These are phyloP conservation scores for Saccharomyces hybrid DNA, from an alignment of 1,139 yeast species.

Conservation along the genomic window DNA sequence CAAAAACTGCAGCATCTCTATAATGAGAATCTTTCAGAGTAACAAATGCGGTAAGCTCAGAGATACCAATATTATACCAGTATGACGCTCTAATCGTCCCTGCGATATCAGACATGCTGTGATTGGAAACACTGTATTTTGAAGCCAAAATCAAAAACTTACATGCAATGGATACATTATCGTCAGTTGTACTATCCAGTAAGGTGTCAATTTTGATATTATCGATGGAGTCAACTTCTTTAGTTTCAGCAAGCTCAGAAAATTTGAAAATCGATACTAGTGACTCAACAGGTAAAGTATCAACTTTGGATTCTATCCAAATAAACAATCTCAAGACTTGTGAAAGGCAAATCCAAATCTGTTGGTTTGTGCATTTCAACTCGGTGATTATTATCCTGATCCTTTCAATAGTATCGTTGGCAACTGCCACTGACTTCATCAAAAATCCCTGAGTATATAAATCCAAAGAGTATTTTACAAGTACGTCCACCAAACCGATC, in stretches of 20 bases:
- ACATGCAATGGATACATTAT: conserved; percentile 23
- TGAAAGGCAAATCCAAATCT: conserved; percentile 47
- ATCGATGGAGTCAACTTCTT: conserved; percentile 22
- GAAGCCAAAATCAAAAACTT: conserved; percentile 26
- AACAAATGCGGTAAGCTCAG: conserved; percentile 46
- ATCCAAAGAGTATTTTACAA: conserved; percentile 46
- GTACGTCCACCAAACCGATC: conserved; percentile 50
- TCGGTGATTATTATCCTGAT: conserved; percentile 16
- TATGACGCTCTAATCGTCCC: conserved; percentile 52
- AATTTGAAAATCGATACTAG: conserved; percentile 34
- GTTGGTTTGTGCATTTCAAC: conserved; percentile 36
- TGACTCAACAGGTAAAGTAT: conserved; percentile 39
- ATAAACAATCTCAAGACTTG: conserved; percentile 42
- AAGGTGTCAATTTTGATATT: conserved; percentile 41
- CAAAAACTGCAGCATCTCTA: conserved; percentile 46
- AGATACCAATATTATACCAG: conserved; percentile 63
- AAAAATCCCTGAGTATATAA: conserved; percentile 56
- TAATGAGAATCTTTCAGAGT: conserved; percentile 28
- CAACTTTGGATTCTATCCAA: conserved; percentile 40
- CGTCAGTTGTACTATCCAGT: conserved; percentile 22
- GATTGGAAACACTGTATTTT: conserved; percentile 22
- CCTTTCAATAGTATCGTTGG: conserved; percentile 38
- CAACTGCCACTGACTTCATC: conserved; percentile 51
- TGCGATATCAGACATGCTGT: conserved; percentile 21
- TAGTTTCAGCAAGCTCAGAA: conserved; percentile 6